phyloP scores from a whole-genome alignment of 2,329 filamentous ascomycete genomes.

The Mycosphaerelloides madeirae region DNA sequence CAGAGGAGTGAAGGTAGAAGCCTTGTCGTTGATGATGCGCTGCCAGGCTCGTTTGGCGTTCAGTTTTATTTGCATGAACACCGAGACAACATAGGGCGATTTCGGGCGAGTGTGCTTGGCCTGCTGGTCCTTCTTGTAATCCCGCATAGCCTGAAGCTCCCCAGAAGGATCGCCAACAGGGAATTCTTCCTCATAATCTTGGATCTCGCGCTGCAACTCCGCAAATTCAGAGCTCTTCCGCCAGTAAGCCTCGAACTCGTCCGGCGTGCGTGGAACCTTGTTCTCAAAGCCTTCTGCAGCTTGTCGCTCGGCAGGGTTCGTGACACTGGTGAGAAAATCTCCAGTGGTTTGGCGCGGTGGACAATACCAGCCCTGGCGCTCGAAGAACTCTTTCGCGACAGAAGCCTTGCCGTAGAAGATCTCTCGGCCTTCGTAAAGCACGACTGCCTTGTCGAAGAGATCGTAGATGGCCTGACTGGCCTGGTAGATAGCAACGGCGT shows the following conservation, averaged over 20 bases:
- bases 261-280: conserved; percentile 61
- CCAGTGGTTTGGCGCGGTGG: conserved; percentile 62
- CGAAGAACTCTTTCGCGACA: conserved; percentile 61
- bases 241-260: conserved; percentile 60
- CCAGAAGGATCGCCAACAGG: conserved; percentile 39
- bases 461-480: conserved; percentile 52
- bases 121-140: conserved; percentile 49
- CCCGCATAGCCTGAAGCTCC: conserved; percentile 41
- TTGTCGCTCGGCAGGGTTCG: conserved; percentile 58
- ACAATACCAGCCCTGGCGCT: conserved; percentile 63
- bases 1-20: conserved; percentile 45
- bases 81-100: conserved; percentile 55
- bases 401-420: conserved; percentile 67
- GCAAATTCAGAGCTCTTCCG: conserved; percentile 44
- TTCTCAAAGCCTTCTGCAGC: conserved; percentile 55
- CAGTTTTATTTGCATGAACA: conserved; percentile 51
- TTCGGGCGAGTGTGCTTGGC: conserved; percentile 50
- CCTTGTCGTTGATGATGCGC: conserved; percentile 50
- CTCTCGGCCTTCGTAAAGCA: conserved; percentile 71
- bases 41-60: conserved; percentile 50
- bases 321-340: conserved; percentile 67
- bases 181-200: conserved; percentile 46
- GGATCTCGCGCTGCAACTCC: conserved; percentile 46
- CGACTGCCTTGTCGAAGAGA: conserved; percentile 68
- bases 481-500: conserved; percentile 57